Percentiles rank a stretch among this genome's conserved stretches.
Evolutionary conservation across 164 flowering plant genomes (phyloP).

Genomic region (Umbilicus rupestris): DNA sequence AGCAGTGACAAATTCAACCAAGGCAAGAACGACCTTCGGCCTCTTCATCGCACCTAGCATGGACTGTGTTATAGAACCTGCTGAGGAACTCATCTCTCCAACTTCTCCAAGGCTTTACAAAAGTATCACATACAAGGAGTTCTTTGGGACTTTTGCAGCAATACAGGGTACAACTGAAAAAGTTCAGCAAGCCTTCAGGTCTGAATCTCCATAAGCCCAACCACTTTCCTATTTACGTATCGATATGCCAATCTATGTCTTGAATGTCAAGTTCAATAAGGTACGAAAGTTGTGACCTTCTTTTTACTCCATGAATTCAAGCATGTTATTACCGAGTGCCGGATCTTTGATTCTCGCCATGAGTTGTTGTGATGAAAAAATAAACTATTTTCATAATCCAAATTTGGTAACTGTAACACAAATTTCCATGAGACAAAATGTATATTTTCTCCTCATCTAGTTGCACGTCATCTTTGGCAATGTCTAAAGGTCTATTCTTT

Average conservation of each 20-base stretch:
- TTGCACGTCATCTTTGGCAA: too few relatives aligned
- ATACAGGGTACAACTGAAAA: background rate
- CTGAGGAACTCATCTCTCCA: slow-evolving; percentile 14
- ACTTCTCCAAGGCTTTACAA: slow-evolving; percentile 14
- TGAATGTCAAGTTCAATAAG: background rate
- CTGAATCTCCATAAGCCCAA: background rate
- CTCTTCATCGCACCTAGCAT: slow-evolving; percentile 16
- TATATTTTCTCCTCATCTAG: too few relatives aligned
- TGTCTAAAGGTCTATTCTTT: too few relatives aligned
- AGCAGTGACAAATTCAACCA: slow-evolving; percentile 23
- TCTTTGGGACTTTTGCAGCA: slow-evolving; percentile 6
- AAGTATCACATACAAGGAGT: slow-evolving; percentile 15
- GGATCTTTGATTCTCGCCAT: too few relatives aligned
- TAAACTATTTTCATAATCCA: too few relatives aligned
- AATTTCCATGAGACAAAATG: too few relatives aligned
- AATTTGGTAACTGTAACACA: too few relatives aligned
- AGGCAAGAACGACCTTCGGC: slow-evolving; percentile 19
- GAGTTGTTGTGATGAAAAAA: too few relatives aligned
- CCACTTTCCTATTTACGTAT: background rate
- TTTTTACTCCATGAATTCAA: background rate
- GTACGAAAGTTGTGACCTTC: background rate
- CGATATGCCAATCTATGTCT: background rate
- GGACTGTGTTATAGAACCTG: slow-evolving; percentile 18
- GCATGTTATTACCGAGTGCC: background rate
- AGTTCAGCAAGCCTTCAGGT: background rate